Evolutionary conservation across 371 early-diverging fungal genomes (phyloP).

Genomic region (Dichotomocladium elegans): DNA sequence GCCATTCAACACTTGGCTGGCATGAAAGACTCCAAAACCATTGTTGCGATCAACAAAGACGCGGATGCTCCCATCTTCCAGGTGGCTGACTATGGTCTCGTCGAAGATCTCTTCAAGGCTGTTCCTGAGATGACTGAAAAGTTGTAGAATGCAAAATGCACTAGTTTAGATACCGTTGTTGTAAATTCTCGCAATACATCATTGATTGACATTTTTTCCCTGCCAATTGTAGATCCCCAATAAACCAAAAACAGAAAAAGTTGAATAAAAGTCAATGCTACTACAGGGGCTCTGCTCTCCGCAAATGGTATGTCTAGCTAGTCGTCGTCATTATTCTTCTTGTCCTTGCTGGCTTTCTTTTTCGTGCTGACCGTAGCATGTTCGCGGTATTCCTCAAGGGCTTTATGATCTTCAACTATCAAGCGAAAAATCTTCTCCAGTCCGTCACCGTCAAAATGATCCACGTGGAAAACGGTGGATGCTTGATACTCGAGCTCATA

Average conservation of each 20-base stretch:
- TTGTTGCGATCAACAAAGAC: constrained; percentile 98
- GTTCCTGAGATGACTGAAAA: constrained; percentile 94
- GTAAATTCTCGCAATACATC: not conserved
- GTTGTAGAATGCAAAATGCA: constrained; percentile 23
- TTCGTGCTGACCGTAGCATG: constrained; percentile 11
- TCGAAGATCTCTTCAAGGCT: constrained; percentile 92
- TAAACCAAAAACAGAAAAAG: too few relatives aligned
- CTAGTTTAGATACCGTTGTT: not conserved
- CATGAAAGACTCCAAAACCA: constrained; percentile 98
- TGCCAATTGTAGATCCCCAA: too few relatives aligned
- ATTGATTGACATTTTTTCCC: too few relatives aligned
- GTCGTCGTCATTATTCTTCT: constrained; percentile 7
- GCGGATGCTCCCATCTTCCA: constrained; percentile 98
- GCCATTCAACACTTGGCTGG: constrained; percentile 98
- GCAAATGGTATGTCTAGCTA: too few relatives aligned
- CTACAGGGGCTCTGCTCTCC: too few relatives aligned
- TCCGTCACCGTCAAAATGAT: constrained; percentile 17
- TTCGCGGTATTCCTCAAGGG: constrained; percentile 3
- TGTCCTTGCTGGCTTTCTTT: constrained; percentile 3
- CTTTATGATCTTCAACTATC: not conserved
- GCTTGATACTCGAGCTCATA: constrained; percentile 43
- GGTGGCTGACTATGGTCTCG: constrained; percentile 95
- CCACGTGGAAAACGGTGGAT: constrained; percentile 24
- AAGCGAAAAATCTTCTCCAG: constrained; percentile 4
- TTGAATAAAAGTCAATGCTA: too few relatives aligned